These are phyloP conservation scores for Ophidiomyces ophidiicola DNA, from an alignment of 2,329 filamentous ascomycete species.

Conservation along the genomic window DNA sequence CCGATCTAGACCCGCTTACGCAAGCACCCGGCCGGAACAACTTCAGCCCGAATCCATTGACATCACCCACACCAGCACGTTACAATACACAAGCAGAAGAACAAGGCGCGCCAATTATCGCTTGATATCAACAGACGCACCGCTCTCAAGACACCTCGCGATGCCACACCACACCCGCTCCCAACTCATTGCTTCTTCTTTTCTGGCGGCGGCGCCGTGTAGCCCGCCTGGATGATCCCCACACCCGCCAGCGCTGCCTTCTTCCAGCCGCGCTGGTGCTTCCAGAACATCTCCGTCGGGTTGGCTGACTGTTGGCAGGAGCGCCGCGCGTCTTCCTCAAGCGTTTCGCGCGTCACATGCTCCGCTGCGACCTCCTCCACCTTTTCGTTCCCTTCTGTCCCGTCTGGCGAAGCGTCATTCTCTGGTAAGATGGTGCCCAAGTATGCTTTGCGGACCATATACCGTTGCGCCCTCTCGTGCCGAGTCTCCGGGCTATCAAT, in stretches of 20 bases:
- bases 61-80: too few species aligned
- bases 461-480: constrained; percentile 72
- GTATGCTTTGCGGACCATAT: constrained; percentile 63
- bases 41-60: too few species aligned
- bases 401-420: neutral
- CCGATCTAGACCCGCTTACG: too few species aligned
- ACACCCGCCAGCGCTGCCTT: constrained; percentile 32
- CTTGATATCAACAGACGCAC: neutral
- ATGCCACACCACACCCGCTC: neutral
- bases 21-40: too few species aligned
- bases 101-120: too few species aligned
- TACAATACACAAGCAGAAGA: too few species aligned
- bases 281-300: constrained; percentile 33
- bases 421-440: constrained; percentile 39
- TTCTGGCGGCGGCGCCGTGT: constrained; percentile 11
- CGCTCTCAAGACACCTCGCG: neutral
- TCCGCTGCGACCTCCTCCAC: neutral
- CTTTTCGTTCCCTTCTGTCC: neutral
- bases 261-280: constrained; percentile 33
- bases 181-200: constrained; percentile 28
- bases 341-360: constrained; percentile 25
- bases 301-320: constrained; percentile 25
- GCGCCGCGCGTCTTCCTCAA: constrained; percentile 34
- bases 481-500: constrained; percentile 77
- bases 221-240: constrained; percentile 29